phyloP scores from a whole-genome alignment of 1,284 basidiomycete species.

The Tylopilus sp. region DNA sequence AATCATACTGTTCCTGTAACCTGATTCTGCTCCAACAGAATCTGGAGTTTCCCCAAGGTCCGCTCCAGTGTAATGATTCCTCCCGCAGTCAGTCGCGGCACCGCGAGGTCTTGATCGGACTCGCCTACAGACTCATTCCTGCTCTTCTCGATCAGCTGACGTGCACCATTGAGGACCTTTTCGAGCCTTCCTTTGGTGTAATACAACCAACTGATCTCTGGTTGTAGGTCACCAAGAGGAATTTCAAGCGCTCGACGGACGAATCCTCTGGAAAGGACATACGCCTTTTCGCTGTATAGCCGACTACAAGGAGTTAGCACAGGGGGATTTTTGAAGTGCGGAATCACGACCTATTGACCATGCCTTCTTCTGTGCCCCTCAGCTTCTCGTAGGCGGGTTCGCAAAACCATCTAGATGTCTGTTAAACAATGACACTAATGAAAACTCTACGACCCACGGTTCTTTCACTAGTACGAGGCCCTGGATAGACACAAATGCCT shows the following conservation, averaged over 20 bases:
- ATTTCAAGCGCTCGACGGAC: constrained; percentile 82
- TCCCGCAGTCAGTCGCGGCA: constrained; percentile 75
- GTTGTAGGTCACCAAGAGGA: constrained; percentile 68
- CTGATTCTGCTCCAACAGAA: constrained; percentile 28
- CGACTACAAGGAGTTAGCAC: constrained; percentile 47
- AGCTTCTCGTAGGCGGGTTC: constrained; percentile 91
- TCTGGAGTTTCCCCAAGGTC: constrained; percentile 59
- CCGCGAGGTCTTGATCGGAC: constrained; percentile 58
- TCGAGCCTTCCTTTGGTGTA: constrained; percentile 60
- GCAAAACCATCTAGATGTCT: constrained; percentile 71
- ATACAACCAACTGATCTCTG: constrained; percentile 79
- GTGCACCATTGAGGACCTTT: constrained; percentile 68
- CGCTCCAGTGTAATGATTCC: constrained; percentile 79
- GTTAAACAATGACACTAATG: constrained; percentile 2
- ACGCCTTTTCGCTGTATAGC: constrained; percentile 89
- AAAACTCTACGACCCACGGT: constrained; percentile 55
- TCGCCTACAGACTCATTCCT: constrained; percentile 39
- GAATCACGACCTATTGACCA: constrained; percentile 65
- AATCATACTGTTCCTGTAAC: constrained; percentile 17
- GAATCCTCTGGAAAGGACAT: constrained; percentile 86
- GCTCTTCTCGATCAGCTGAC: constrained; percentile 68
- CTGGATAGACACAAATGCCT: constrained; percentile 92
- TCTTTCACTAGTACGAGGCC: constrained; percentile 90
- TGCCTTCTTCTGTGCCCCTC: constrained; percentile 85
- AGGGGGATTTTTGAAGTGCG: neutral